Conservation (phyloP, 768 basidiomycete genomes). For the Amanita polypyramis region DNA sequence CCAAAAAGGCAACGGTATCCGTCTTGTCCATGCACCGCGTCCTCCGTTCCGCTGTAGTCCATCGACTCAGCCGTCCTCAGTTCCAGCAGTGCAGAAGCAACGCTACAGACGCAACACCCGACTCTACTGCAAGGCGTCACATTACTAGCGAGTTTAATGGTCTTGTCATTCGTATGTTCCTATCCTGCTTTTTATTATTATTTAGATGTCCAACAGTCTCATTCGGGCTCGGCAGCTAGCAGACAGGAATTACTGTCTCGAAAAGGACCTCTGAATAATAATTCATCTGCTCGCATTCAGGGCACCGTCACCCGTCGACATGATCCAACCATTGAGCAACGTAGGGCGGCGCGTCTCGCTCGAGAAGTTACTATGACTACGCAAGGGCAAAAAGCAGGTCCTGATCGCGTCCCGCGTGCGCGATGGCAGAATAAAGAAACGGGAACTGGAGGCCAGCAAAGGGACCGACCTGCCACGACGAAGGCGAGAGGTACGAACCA, state of each 20-base stretch:
- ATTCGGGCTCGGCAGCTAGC: constrained; percentile 12
- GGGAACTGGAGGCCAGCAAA: background rate
- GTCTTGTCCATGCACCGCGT: constrained; percentile 5
- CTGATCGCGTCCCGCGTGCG: background rate
- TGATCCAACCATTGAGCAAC: background rate
- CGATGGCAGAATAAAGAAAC: background rate
- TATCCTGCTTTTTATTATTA: constrained; percentile 4
- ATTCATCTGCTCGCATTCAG: background rate
- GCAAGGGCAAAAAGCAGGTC: background rate
- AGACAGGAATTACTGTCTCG: constrained; percentile 9
- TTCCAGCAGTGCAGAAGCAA: background rate
- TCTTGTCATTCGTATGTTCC: constrained; percentile 25
- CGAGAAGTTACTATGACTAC: background rate
- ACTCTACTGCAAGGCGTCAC: constrained; percentile 9
- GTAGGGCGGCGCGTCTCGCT: background rate
- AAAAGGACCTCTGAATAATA: background rate
- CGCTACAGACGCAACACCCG: background rate
- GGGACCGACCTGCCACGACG: background rate
- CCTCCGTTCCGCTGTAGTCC: background rate
- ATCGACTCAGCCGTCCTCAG: background rate
- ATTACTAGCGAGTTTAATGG: constrained; percentile 15
- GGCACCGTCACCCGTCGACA: background rate
- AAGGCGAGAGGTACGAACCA: background rate
- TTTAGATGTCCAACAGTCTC: background rate
- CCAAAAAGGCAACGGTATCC: background rate